Percentiles rank a stretch among this genome's conserved stretches.
Evolutionary conservation across 2,329 filamentous ascomycete genomes (phyloP).

Genomic region (Stromatinia cepivora): DNA sequence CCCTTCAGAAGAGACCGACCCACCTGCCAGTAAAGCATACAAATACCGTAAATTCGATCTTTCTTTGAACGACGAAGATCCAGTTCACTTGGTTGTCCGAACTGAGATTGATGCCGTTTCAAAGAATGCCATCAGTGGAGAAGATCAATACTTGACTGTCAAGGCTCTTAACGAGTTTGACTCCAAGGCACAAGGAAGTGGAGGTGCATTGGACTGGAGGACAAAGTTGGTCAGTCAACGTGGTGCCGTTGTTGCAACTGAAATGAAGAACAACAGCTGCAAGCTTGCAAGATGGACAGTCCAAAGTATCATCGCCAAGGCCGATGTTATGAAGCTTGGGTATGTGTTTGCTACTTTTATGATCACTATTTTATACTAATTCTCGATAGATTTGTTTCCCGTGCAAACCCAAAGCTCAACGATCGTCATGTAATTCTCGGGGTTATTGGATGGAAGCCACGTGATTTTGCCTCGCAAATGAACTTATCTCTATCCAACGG

Average conservation of each 20-base stretch:
- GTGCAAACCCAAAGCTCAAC: constrained; percentile 86
- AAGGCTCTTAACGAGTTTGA: constrained; percentile 99
- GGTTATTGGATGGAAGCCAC: constrained; percentile 95
- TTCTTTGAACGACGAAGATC: constrained; percentile 85
- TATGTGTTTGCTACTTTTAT: constrained; percentile 49
- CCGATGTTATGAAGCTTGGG: constrained; percentile 99
- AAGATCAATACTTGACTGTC: constrained; percentile 88
- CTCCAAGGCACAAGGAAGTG: constrained; percentile 92
- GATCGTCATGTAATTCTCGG: constrained; percentile 94
- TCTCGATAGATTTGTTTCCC: constrained; percentile 81
- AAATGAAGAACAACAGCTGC: constrained; percentile 99
- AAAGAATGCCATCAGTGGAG: constrained; percentile 89
- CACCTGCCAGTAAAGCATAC: constrained; percentile 94
- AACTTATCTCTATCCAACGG: constrained; percentile 95
- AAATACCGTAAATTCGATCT: constrained; percentile 97
- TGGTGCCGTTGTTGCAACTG: constrained; percentile 94
- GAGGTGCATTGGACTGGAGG: constrained; percentile 95
- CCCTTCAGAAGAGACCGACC: constrained; percentile 85
- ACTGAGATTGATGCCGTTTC: constrained; percentile 94
- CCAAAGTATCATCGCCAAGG: constrained; percentile 92
- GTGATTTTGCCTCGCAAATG: constrained; percentile 97
- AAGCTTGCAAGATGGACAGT: constrained; percentile 98
- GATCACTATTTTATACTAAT: neutral
- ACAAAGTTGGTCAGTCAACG: constrained; percentile 91
- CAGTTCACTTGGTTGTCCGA: constrained; percentile 87